Percentiles rank a stretch among this genome's conserved stretches.
These are phyloP conservation scores for sorghum (Sorghum bicolor) DNA, from an alignment of 176 grass and related monocot genomes.

Conservation along the genomic window Sorghum_bicolor_NCBIv3 NC_012871.2:3342501-3343000, in stretches of 20 bases:
- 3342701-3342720: slow-evolving; percentile 91
- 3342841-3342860: slow-evolving; percentile 56
- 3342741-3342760: slow-evolving; percentile 70
- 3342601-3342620: slow-evolving; percentile 61
- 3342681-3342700: slow-evolving; percentile 80
- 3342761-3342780: slow-evolving; percentile 77
- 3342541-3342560: slow-evolving; percentile 61
- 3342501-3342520: slow-evolving; percentile 37
- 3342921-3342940: slow-evolving; percentile 81
- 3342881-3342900: slow-evolving; percentile 68
- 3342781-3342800: slow-evolving; percentile 89
- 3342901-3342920: slow-evolving; percentile 73
- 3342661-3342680: slow-evolving; percentile 62
- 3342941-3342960: slow-evolving; percentile 80
- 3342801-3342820: slow-evolving; percentile 82
- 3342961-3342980: slow-evolving; percentile 62
- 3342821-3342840: slow-evolving; percentile 77
- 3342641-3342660: slow-evolving; percentile 95
- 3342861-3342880: slow-evolving; percentile 95
- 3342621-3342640: slow-evolving; percentile 76
- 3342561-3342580: slow-evolving; percentile 83
- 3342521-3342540: slow-evolving; percentile 42
- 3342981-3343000: slow-evolving; percentile 66
- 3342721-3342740: slow-evolving; percentile 74
- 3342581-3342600: slow-evolving; percentile 76